Evolutionary conservation across 805 yeast genomes (phyloP), one percentile per base, ranked within the genome.

Genomic region (Yarrowia sp.): DNA sequence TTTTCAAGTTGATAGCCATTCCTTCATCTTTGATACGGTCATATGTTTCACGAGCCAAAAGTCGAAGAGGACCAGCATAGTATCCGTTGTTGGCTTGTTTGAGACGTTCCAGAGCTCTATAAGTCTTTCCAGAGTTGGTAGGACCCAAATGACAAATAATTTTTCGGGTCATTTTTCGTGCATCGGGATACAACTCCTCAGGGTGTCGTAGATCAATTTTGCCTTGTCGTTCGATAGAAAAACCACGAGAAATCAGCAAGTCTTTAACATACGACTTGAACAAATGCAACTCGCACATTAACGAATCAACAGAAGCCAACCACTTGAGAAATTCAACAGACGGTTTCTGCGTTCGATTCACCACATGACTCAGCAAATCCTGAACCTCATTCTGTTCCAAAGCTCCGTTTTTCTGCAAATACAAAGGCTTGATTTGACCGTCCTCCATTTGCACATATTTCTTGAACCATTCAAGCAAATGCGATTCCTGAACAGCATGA

Each of bases 71-170:
- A 0, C 98, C 98, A 0, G 98, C 98, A 75, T 87, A 95, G 69
- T 88, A 89, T 0, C 99, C 99, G 17, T 86, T 81, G 36, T 84
- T 80, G 14, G 91, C 85, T 18, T 75, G 71, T 69, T 86, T 86
- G 57, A 95, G 79, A 65, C 85, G 81, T 70, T 88, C 80, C 51
- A 95, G 77, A 0, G 98, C 96, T 55, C 84, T 82, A 72, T 90
- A 89, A 0, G 98, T 95, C 72, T 95, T 95, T 11, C 99, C 99
- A 69, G 95, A 87, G 74, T 95, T 95, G 0, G 99, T 95, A 1
- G 99, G 99, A 0, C 99, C 99, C 10, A 95, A 90, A 74, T 95
- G 99, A 86, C 95, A 83, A n/a, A 88, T 82, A 57, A 95, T 81
- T 60, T 88, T 86, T 43, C 99, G 79, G 68, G 85, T 86, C 78